Base-by-base conservation (phyloP, 257 asterid genomes). In the Osmanthus fragrans region DNA sequence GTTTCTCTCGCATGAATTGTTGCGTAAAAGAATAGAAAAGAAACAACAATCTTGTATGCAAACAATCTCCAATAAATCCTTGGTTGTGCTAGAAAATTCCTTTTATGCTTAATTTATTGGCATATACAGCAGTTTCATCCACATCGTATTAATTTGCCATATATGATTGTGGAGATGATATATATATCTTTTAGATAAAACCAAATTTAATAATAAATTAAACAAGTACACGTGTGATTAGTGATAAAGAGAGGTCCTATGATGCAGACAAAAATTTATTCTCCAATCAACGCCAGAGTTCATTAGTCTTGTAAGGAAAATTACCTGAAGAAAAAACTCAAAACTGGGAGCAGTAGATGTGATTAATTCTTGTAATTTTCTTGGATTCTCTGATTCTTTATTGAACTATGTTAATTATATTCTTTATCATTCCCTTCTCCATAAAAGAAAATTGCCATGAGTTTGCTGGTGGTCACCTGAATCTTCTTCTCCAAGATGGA, bases 51-150 rank as follows among this genome's bases (percentile, higher is more conserved):
- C 30, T 40, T 39, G 51, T 68, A 42, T 3, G 39, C 32, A 19
- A 67, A 67, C 45, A 51, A 23, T 63, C 32, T 63, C 68, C 34
- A 63, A 9, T 25, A 9, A 63, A 63, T 23, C 34, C 34, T 63
- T 2, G 42, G 60, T 40, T 67, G 56, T 81, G 21, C 77, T 30
- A 7, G 73, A 69, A 56, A 60, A 56, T 66, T 25, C 64, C 66
- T 6, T 60, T 69, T 30, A 74, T 58, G 74, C 71, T 74, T 42
- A 51, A 51, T 51, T 51, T 51, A 19, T 51, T 51, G 25, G 63
- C 63, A 6, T 15, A 7, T 51, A 49, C 10, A 51, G 21, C 63
- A 51, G 63, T 49, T 49, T 16, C 58, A 36, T 36, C 4, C 19
- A 49, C 4, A 51, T 51, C 25, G 0, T 51, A 51, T 51, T 2